Percentiles rank a stretch among this genome's conserved stretches.
Evolutionary conservation across 371 early-diverging fungal genomes (phyloP).

Genomic region (Conidiobolus coronatus): DNA sequence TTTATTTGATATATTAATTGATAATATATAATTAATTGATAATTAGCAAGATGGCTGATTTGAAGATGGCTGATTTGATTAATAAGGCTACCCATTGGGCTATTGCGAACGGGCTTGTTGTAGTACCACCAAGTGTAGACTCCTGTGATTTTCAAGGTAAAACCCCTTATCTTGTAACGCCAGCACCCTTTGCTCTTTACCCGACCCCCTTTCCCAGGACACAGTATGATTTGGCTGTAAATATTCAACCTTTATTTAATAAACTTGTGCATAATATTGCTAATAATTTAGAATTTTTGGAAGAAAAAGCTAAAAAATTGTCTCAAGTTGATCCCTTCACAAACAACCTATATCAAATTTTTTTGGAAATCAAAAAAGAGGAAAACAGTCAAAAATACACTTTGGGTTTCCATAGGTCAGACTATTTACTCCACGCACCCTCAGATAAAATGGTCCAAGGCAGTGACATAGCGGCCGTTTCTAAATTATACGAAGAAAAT

Average conservation of each 20-base stretch:
- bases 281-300: constrained; percentile 47
- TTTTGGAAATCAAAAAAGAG: constrained; percentile 28
- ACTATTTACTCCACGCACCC: constrained; percentile 69
- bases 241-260: constrained; percentile 63
- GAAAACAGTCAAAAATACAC: constrained; percentile 44
- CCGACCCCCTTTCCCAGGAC: constrained; percentile 65
- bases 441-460: constrained; percentile 9
- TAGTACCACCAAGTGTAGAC: constrained; percentile 25
- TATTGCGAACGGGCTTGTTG: constrained; percentile 48
- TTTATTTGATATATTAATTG: no score
- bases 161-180: constrained; percentile 19
- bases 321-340: constrained; percentile 68
- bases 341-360: constrained; percentile 48
- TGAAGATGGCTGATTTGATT: constrained; percentile 12
- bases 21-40: no score
- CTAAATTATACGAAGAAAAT: constrained; percentile 1
- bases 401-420: constrained; percentile 76
- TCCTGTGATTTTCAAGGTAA: background rate
- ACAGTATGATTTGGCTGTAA: constrained; percentile 46
- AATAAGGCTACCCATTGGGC: constrained; percentile 53
- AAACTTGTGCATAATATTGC: constrained; percentile 56
- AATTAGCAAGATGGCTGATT: constrained; percentile 2
- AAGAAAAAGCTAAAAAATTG: constrained; percentile 48
- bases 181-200: constrained; percentile 73
- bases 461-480: background rate